These are phyloP conservation scores for Pichia sp. DNA, from an alignment of 1,139 yeast genomes.

Conservation along the genomic window DNA sequence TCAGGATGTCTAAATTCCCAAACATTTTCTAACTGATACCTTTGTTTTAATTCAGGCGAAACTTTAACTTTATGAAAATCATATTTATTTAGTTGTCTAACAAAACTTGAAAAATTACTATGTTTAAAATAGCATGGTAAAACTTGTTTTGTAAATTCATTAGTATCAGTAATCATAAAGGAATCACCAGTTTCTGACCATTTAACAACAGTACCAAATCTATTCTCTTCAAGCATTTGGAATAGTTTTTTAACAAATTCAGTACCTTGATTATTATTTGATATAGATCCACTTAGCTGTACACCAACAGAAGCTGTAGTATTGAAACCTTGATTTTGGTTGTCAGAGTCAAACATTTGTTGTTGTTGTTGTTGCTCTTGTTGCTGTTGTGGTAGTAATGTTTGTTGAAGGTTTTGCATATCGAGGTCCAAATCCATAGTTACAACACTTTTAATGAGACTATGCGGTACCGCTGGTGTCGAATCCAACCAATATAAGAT, in stretches of 20 bases:
- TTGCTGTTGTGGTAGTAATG: too few species aligned
- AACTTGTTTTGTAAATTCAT: slow-evolving; percentile 79
- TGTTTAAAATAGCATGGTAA: slow-evolving; percentile 91
- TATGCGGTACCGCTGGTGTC: too few species aligned
- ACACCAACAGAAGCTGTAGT: too few species aligned
- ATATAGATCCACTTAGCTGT: too few species aligned
- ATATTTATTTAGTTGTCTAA: slow-evolving; percentile 88
- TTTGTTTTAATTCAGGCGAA: slow-evolving; percentile 23
- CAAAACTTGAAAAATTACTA: slow-evolving; percentile 89
- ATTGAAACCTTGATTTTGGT: too few species aligned
- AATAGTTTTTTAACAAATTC: slow-evolving; percentile 73
- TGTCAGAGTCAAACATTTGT: too few species aligned
- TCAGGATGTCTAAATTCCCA: slow-evolving; percentile 97
- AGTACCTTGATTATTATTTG: slow-evolving; percentile 29
- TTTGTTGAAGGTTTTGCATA: too few species aligned
- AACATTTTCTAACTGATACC: slow-evolving; percentile 66
- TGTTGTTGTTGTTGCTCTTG: too few species aligned
- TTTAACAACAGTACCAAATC: slow-evolving; percentile 63
- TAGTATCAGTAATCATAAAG: slow-evolving; percentile 83
- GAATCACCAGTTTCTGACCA: slow-evolving; percentile 84
- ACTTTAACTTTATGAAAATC: slow-evolving; percentile 89
- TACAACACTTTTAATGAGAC: too few species aligned
- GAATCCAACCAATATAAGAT: too few species aligned
- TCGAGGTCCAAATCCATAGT: too few species aligned
- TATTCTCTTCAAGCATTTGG: slow-evolving; percentile 79